Evolutionary conservation across 1,284 basidiomycete species (phyloP).

Genomic region (Microbotryum saponariae): DNA sequence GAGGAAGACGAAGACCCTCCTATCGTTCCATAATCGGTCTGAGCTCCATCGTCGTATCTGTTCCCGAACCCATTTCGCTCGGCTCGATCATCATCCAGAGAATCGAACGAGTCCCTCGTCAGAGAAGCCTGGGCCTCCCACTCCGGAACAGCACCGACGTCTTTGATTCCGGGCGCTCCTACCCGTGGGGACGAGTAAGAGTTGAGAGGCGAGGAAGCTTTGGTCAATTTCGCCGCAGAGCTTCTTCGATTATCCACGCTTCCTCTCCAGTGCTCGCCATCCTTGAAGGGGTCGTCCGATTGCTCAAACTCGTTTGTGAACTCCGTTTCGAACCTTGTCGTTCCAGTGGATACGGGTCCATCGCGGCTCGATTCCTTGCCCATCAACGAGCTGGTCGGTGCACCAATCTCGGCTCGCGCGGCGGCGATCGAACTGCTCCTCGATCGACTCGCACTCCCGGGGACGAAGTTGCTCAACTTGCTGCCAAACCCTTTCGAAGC

Average conservation of each 20-base stretch:
- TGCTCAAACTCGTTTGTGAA: conserved; percentile 6
- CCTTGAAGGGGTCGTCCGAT: neutral
- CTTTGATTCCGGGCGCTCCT: too few species aligned
- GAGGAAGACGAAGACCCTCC: too few species aligned
- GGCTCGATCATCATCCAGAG: conserved; percentile 9
- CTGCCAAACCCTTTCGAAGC: too few species aligned
- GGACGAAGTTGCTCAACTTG: too few species aligned
- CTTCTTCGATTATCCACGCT: too few species aligned
- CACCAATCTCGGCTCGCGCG: neutral
- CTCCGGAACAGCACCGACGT: neutral
- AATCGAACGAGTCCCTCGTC: conserved; percentile 18
- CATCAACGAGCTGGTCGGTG: neutral
- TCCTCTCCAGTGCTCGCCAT: neutral
- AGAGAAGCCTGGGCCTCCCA: neutral
- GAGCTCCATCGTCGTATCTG: neutral
- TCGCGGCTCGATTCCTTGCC: neutral
- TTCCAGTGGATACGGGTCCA: neutral
- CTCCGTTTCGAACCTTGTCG: conserved; percentile 8
- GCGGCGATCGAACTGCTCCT: neutral
- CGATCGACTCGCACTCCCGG: too few species aligned
- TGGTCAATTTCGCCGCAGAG: too few species aligned
- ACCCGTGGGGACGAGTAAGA: too few species aligned
- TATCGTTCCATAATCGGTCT: neutral
- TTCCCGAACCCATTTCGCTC: neutral
- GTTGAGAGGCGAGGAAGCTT: too few species aligned